These are phyloP conservation scores for Kurtzmaniella fragi DNA, from an alignment of 805 yeast species.

Conservation along the genomic window DNA sequence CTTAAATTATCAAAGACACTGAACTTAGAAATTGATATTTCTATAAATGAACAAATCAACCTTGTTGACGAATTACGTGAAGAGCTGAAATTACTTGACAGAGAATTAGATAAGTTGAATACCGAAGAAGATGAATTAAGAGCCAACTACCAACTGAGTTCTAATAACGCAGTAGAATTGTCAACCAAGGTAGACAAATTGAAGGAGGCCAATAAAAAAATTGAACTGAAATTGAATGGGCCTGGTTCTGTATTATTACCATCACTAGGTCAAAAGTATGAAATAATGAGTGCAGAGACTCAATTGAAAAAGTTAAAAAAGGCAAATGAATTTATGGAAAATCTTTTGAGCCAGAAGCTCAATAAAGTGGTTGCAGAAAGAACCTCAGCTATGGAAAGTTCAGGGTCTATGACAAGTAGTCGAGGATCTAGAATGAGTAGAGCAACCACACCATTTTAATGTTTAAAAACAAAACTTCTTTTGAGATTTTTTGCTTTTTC, in stretches of 20 bases:
- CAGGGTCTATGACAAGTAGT: conserved; percentile 22
- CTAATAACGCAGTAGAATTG: conserved; percentile 27
- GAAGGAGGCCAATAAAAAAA: conserved; percentile 13
- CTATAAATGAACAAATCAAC: conserved; percentile 14
- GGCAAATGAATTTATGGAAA: conserved; percentile 26
- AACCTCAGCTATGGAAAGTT: conserved; percentile 21
- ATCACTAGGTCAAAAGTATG: conserved; percentile 28
- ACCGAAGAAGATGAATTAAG: conserved; percentile 26
- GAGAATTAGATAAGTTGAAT: conserved; percentile 20
- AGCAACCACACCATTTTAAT: conserved; percentile 32
- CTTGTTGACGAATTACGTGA: conserved; percentile 18
- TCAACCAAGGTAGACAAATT: conserved; percentile 16
- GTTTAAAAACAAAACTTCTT: background rate
- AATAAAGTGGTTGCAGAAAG: conserved; percentile 34
- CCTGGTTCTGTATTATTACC: conserved; percentile 34
- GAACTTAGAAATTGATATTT: conserved; percentile 3
- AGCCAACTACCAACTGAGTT: conserved; percentile 27
- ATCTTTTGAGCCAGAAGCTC: conserved; percentile 23
- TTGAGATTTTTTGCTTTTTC: background rate
- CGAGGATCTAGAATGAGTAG: conserved; percentile 34
- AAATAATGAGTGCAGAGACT: conserved; percentile 20
- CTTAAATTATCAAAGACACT: background rate
- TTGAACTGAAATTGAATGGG: conserved; percentile 21
- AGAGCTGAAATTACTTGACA: conserved; percentile 19
- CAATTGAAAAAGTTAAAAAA: conserved; percentile 18